Base-by-base conservation (phyloP, 208 protist genomes). In the Leishmania turanica region DNA sequence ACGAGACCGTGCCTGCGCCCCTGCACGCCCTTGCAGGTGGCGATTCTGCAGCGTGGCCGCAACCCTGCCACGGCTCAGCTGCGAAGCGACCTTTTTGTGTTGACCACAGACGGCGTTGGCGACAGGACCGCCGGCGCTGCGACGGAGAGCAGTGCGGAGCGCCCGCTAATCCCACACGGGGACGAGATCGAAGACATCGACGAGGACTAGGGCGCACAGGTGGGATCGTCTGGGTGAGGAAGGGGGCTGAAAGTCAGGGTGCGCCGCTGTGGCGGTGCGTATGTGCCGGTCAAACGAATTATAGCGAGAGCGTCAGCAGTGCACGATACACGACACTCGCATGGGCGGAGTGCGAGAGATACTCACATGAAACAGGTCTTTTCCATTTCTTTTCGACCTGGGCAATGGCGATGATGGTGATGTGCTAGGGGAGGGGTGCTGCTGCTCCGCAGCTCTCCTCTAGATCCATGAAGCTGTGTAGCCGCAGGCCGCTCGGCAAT, bases 111-210 rank as follows among this genome's bases (percentile, higher is more conserved):
- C 53, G 40, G 27, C 15, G 5, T 31, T 27, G 54, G 56, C 15
- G 56, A 49, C 42, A 31, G 54, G 13, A 6, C 56, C 1, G 24
- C 37, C 34, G 74, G 54, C 21, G 19, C 34, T n/a, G 21, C 17
- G 49, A 21, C 17, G 53, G 74, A 47, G 21, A 51, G 31, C 56
- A 40, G 21, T 47, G 37, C 27, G 34, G 74, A 51, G 21, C 47
- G n/a, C 17, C 77, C 77, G 40, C 79, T 78, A 56, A 81, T 85
- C n/a, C 82, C 82, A 5, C 77, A 82, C 6, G 82, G 73, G 1
- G 82, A 85, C 7, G 82, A 85, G 37, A 82, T 85, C 31, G 82
- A 85, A 27, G 73, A 81, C 45, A 78, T n/a, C 34, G 37, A 68
- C 53, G 37, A 72, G 6, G 68, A 42, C 65, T 45, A 62, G 49